Percentiles rank a stretch among this genome's conserved stretches.
Conservation (phyloP, 805 yeast genomes). For the Tetrapisispora nanseiensis region DNA sequence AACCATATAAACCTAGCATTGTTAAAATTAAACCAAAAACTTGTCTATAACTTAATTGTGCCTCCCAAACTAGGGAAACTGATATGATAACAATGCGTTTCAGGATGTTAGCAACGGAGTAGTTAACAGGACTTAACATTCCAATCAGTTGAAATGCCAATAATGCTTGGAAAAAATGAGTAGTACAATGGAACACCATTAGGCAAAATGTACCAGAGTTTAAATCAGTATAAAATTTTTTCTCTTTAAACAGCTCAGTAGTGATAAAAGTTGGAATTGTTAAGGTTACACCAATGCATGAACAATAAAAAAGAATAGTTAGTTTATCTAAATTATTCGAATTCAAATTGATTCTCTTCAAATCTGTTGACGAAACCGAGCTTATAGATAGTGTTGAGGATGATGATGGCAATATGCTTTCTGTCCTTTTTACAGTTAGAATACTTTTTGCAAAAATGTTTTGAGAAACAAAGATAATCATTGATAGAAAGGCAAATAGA, state of each 20-base stretch:
- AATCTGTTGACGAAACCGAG: conserved; percentile 9
- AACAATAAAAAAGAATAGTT: conserved; percentile 62
- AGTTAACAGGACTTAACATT: conserved; percentile 60
- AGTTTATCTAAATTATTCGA: conserved; percentile 49
- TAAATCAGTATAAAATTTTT: conserved; percentile 26
- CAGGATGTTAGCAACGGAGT: conserved; percentile 68
- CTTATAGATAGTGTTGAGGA: conserved; percentile 15
- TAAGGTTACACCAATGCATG: conserved; percentile 53
- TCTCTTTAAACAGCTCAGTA: conserved; percentile 34
- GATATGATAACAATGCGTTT: conserved; percentile 64
- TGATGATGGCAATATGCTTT: conserved; percentile 18
- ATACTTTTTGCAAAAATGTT: conserved; percentile 72
- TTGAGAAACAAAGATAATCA: conserved; percentile 61
- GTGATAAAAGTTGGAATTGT: conserved; percentile 60
- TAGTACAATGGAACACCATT: conserved; percentile 50
- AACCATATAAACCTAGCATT: conserved; percentile 53
- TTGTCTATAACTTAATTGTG: conserved; percentile 34
- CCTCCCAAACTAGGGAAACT: conserved; percentile 58
- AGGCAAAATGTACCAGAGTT: conserved; percentile 26
- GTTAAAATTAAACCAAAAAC: conserved; percentile 47
- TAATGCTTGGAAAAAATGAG: conserved; percentile 65
- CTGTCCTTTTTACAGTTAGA: conserved; percentile 39
- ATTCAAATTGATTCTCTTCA: conserved; percentile 17
- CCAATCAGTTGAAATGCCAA: conserved; percentile 72
- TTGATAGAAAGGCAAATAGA: conserved; percentile 33